Evolutionary conservation across 2,329 filamentous ascomycete species (phyloP), one percentile per base, ranked within the genome.

Genomic region (Passalora sequoiae): DNA sequence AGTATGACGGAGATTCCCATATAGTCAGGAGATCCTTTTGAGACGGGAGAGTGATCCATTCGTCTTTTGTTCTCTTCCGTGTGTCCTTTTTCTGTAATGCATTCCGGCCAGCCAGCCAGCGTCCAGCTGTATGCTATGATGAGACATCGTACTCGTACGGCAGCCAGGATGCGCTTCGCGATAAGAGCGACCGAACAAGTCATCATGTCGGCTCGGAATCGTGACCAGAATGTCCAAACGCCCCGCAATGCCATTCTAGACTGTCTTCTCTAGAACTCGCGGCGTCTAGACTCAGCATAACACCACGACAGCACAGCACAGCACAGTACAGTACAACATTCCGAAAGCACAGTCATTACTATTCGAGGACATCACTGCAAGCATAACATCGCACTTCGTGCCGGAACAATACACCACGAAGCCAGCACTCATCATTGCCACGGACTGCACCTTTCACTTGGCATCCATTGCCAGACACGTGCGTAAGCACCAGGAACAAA

Each of bases 261-360:
- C 9, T 24, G 12, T 20, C 33, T 21, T 21, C 33, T 12, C 10
- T n/a, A n/a, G n/a, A n/a, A n/a, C n/a, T n/a, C n/a, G n/a, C n/a
- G n/a, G n/a, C n/a, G n/a, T n/a, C n/a, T n/a, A n/a, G n/a, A n/a
- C n/a, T n/a, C n/a, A n/a, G n/a, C 17, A 4, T 8, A 12, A 36
- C 19, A 12, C 15, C 8, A 24, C 33, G 15, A 21, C 17, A 36
- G 17, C 10, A n/a, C 33, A 24, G 16, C 7, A 17, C 30, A 33
- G 13, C 30, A n/a, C n/a, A n/a, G n/a, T n/a, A n/a, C n/a, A n/a
- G n/a, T n/a, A n/a, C n/a, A n/a, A n/a, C n/a, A n/a, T n/a, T n/a
- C n/a, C n/a, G n/a, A n/a, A n/a, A n/a, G n/a, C n/a, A n/a, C 30
- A 19, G 30, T 33, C 15, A 33, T 33, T 33, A 33, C 30, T 33